Evolutionary conservation across 305 asterid species (phyloP).

Genomic region (Solanum hybrid): DNA sequence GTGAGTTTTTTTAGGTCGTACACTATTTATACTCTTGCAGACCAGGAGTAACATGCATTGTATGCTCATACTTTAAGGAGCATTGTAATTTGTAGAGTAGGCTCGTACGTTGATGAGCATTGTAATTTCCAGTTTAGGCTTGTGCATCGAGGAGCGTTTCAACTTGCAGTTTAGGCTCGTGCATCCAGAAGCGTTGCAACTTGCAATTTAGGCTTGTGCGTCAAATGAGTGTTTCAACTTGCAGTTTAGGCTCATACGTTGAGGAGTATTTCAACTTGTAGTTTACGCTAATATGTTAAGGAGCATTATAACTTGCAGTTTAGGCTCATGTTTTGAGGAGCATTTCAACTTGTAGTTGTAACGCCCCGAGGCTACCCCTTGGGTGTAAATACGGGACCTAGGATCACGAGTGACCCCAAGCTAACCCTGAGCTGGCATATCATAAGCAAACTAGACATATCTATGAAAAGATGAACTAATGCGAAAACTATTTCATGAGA

Average conservation of each 20-base stretch:
- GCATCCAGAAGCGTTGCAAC: not conserved
- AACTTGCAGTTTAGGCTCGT: not conserved
- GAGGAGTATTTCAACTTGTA: not conserved
- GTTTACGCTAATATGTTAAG: not conserved
- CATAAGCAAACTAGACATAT: no score
- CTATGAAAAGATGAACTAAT: no score
- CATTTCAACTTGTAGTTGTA: no score
- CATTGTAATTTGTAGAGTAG: not conserved
- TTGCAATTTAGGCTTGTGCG: not conserved
- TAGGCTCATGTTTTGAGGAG: not conserved
- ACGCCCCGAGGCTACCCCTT: no score
- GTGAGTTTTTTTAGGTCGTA: no score
- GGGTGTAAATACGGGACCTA: no score
- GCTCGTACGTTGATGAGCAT: not conserved
- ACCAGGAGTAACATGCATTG: not conserved
- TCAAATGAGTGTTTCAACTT: not conserved
- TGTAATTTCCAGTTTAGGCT: not conserved
- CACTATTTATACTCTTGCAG: not conserved
- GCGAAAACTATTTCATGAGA: no score
- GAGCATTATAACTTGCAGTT: not conserved
- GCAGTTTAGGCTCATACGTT: not conserved
- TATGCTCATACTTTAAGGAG: not conserved
- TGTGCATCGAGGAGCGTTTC: not conserved
- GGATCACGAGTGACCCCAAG: no score
- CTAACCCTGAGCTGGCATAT: no score